Base-by-base conservation (phyloP, 208 protist genomes). In the Wallacemonas sp. region DNA sequence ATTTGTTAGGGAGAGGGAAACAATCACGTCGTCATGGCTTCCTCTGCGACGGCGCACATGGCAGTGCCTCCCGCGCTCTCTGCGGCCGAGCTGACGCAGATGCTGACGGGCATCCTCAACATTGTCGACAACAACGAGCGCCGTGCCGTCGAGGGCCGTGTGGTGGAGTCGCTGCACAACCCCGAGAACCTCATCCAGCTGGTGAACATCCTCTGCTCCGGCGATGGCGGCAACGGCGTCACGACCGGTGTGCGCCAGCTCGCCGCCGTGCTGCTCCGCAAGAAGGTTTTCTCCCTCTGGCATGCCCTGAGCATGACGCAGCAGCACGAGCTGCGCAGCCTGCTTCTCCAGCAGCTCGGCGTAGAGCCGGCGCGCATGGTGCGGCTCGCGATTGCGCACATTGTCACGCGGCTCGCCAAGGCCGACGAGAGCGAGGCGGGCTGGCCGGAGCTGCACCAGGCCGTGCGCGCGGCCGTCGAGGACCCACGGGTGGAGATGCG, bases 351-450 rank as follows among this genome's bases (percentile, higher is more conserved):
- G 49, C 84, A 84, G 65, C 83, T 94, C 16, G 74, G 75, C 12
- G 38, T 46, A 31, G 92, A 97, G 75, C 65, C 84, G 5, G 68
- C 79, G 62, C 74, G 83, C 0, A 61, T 72, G 32, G 84, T 95
- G n/a, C 86, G 89, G 41, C 75, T 94, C 11, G 87, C 85, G 25
- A 65, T 97, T 33, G 87, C 92, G 1, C 88, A 97, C 69, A 72
- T 91, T 31, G 74, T 95, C 20, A 76, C 83, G 7, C 80, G 89
- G 1, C 70, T 97, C 3, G 87, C 83, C 3, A 89, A 86, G 67
- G 82, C 83, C 1, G 84, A 89, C 49, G 75, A 74, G 8, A 72
- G 72, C n/a, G 64, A 77, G 11, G 48, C 44, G 12, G 76, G 59
- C 22, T 94, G 89, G 88, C 81, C 83, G 22, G 84, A 89, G 76